Base-by-base conservation (phyloP, 78 protist genomes). In the Dictyostelium capitatum region DNA sequence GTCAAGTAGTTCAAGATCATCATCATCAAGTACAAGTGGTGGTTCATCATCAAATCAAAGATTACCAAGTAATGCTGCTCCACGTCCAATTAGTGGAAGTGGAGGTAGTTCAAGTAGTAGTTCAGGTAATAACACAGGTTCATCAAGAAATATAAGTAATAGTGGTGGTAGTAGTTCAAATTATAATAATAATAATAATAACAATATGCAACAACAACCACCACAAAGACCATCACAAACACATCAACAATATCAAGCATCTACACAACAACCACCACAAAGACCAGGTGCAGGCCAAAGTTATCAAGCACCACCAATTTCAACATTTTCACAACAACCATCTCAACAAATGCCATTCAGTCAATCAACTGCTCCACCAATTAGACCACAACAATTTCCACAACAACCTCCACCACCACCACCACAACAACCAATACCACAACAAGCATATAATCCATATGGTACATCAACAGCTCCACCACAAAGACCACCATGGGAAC, bases 251-350 rank as follows among this genome's bases (percentile, higher is more conserved):
- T 73, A 19, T 30, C 50, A 73, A n/a, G 25, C 47, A 46, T 14
- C 79, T 8, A 73, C 17, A 3, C 79, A 73, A 73, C 79, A 73
- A 73, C 57, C 79, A 9, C 79, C 79, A 46, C 79, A 37, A 73
- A n/a, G 56, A 46, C 56, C 51, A 59, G 28, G 19, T 6, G 30
- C 51, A 59, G 28, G 19, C 1, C 79, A 37, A 73, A n/a, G n/a
- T n/a, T 20, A 73, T 15, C 79, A 43, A 46, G 46, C 28, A 67
- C 75, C 7, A 62, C 70, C 10, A 62, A 23, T 8, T 14, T 12
- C 56, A 14, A 8, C 41, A 17, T 59, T 19, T 59, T 7, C 11
- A 17, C 41, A 23, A 59, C 30, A 69, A 25, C 78, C 41, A 69
- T 12, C 12, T 3, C 78, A 32, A 69, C 50, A 72, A 72, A 8